Evolutionary conservation across 2,329 filamentous ascomycete genomes (phyloP).

Genomic region (Alternaria arborescens): DNA sequence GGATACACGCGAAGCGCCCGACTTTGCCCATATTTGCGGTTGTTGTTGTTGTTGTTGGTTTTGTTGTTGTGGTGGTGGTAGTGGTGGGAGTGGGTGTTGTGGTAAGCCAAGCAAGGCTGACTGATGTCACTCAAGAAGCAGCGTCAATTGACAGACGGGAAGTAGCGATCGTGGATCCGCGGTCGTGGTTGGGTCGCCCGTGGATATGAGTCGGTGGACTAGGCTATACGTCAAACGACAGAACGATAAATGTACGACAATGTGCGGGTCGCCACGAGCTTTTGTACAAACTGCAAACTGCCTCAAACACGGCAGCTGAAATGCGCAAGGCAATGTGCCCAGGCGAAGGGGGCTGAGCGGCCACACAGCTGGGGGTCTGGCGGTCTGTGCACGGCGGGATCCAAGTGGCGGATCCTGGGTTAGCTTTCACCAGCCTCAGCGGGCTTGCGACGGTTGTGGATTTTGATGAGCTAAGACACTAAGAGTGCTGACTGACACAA

Average conservation of each 20-base stretch:
- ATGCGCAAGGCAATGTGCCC: constrained; percentile 18
- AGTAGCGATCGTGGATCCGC: constrained; percentile 7
- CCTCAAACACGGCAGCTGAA: constrained; percentile 17
- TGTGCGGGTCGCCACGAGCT: constrained; percentile 8
- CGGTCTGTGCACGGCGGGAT: constrained; percentile 16
- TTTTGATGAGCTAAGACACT: background rate
- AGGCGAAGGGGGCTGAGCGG: constrained; percentile 27
- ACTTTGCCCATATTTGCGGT: constrained; percentile 69
- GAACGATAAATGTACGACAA: background rate
- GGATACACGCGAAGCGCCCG: constrained; percentile 85
- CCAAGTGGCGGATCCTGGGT: constrained; percentile 17
- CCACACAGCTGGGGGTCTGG: constrained; percentile 4
- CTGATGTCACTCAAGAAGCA: constrained; percentile 15
- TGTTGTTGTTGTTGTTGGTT: background rate
- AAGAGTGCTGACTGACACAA: constrained; percentile 27
- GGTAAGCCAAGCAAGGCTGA: constrained; percentile 14
- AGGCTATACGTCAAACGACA: background rate
- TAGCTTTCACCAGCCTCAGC: constrained; percentile 33
- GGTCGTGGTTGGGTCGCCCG: background rate
- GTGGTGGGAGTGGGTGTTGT: background rate
- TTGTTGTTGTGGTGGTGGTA: background rate
- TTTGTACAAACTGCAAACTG: constrained; percentile 15
- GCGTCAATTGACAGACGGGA: background rate
- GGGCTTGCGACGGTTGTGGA: constrained; percentile 25
- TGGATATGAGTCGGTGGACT: background rate